Evolutionary conservation across 2,329 filamentous ascomycete species (phyloP).

Genomic region (Aspergillus awamori): DNA sequence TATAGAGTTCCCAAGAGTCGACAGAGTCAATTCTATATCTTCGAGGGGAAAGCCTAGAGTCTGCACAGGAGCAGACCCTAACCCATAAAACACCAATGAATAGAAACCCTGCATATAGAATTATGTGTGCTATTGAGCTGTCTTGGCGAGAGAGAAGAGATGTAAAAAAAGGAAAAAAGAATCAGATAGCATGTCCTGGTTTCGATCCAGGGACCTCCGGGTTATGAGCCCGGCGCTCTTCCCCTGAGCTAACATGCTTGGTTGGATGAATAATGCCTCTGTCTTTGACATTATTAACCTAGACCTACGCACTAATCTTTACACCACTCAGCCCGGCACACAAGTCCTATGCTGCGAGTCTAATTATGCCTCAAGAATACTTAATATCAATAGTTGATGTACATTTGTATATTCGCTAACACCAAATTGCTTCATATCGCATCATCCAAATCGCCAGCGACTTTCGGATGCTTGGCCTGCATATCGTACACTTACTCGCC

Average conservation of each 20-base stretch:
- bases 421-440: not conserved
- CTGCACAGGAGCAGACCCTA: no score
- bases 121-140: no score
- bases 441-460: conserved; percentile 31
- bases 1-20: no score
- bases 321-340: no score
- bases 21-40: no score
- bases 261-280: not conserved
- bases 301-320: no score
- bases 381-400: not conserved
- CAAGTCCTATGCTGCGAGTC: no score
- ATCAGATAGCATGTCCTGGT: conserved; percentile 26
- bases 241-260: conserved; percentile 48
- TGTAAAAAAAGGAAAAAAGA: not conserved
- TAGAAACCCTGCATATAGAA: no score
- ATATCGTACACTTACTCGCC: conserved; percentile 21
- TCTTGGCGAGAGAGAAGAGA: no score
- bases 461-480: conserved; percentile 15
- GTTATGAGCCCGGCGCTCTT: conserved; percentile 53
- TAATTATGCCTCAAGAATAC: not conserved
- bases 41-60: no score
- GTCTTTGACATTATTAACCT: no score
- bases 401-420: not conserved
- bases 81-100: no score
- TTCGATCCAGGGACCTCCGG: conserved; percentile 45